Percentiles rank a stretch among this genome's conserved stretches.
Evolutionary conservation across 2,329 filamentous ascomycete genomes (phyloP).

Genomic region (Hymenoscyphus albidus): DNA sequence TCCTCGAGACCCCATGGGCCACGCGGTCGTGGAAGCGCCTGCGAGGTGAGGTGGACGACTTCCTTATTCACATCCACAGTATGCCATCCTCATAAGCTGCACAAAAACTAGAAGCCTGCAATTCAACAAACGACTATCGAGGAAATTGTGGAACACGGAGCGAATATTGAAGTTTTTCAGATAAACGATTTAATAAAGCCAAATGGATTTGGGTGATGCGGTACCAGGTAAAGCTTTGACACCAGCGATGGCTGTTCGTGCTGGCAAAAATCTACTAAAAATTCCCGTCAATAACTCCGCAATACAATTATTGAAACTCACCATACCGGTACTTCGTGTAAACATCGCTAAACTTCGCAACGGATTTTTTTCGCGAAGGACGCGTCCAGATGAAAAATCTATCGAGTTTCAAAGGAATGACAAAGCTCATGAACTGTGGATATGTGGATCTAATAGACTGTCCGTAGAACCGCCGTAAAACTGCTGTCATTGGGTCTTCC

Average conservation of each 20-base stretch:
- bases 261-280: no score
- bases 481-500: neutral
- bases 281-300: neutral
- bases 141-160: no score
- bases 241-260: no score
- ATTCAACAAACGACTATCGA: no score
- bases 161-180: no score
- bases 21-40: neutral
- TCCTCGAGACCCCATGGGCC: neutral
- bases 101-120: no score
- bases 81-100: no score
- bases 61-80: no score
- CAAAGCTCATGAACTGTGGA: neutral
- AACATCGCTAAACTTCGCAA: neutral
- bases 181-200: no score
- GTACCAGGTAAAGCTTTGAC: no score
- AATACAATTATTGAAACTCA: neutral
- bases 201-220: no score
- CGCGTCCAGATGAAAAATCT: neutral
- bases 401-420: neutral
- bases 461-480: constrained; percentile 1
- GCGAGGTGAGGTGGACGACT: no score
- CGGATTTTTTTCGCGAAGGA: neutral
- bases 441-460: neutral
- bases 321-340: neutral